Evolutionary conservation across 2,329 filamentous ascomycete species (phyloP).

Genomic region (Clonostachys chloroleuca): DNA sequence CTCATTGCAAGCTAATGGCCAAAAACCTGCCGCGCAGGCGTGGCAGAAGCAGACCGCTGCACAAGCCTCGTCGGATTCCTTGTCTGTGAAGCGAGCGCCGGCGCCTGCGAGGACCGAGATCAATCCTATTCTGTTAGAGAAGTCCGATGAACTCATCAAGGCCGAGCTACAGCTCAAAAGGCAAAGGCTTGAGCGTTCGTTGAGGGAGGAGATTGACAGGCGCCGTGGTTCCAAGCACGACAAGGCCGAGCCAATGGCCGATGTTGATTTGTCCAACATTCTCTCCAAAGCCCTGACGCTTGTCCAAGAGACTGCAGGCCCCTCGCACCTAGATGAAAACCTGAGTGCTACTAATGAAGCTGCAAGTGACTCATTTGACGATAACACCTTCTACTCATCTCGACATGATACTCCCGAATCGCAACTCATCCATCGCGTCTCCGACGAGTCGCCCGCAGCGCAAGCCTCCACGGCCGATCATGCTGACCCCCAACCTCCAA

Average conservation of each 20-base stretch:
- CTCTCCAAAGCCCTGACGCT: slow-evolving; percentile 66
- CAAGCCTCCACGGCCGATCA: background rate
- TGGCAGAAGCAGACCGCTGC: background rate
- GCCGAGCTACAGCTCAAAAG: slow-evolving; percentile 79
- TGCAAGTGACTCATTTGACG: slow-evolving; percentile 79
- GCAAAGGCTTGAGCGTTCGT: slow-evolving; percentile 70
- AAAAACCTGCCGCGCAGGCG: background rate
- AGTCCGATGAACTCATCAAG: slow-evolving; percentile 78
- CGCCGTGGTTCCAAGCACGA: slow-evolving; percentile 38
- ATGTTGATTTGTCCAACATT: slow-evolving; percentile 70
- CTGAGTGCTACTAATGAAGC: slow-evolving; percentile 50
- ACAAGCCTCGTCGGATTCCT: slow-evolving; percentile 15
- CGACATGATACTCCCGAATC: slow-evolving; percentile 74
- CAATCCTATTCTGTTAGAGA: slow-evolving; percentile 79
- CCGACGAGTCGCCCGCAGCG: slow-evolving; percentile 24
- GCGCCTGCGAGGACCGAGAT: slow-evolving; percentile 60
- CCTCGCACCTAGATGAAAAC: slow-evolving; percentile 51
- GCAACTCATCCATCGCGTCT: slow-evolving; percentile 41
- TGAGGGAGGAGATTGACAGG: slow-evolving; percentile 76
- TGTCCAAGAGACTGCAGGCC: slow-evolving; percentile 64
- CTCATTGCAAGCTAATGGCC: background rate
- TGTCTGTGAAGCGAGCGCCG: slow-evolving; percentile 29
- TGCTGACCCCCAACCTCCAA: background rate
- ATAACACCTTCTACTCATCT: slow-evolving; percentile 95
- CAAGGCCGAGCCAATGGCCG: slow-evolving; percentile 51